These are phyloP conservation scores for Paraphoma sp. DNA, from an alignment of 2,329 filamentous ascomycete genomes.

Conservation along the genomic window DNA sequence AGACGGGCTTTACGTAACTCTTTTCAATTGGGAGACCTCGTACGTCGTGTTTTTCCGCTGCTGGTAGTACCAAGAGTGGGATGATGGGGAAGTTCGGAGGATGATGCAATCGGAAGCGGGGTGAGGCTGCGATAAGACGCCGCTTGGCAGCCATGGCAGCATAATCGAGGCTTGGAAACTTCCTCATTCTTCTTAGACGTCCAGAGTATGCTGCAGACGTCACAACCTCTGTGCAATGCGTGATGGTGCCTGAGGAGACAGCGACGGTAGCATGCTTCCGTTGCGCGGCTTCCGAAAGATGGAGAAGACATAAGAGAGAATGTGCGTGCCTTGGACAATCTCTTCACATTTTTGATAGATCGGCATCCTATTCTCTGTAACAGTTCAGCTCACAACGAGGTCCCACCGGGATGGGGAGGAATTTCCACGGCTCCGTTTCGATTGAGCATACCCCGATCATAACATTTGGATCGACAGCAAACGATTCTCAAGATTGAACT, in stretches of 20 bases:
- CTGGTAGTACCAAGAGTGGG: background rate
- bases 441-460: too few species aligned
- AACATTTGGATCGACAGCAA: too few species aligned
- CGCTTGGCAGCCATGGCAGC: constrained; percentile 17
- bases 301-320: background rate
- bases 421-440: too few species aligned
- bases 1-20: background rate
- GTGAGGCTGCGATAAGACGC: constrained; percentile 8
- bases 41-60: too few species aligned
- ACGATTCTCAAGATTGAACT: too few species aligned
- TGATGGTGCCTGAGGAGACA: background rate
- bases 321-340: background rate
- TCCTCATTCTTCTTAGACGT: constrained; percentile 2
- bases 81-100: background rate
- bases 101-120: constrained; percentile 2
- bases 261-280: background rate
- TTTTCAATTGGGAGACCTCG: background rate
- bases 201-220: background rate
- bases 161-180: constrained; percentile 3
- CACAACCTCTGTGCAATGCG: background rate
- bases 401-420: too few species aligned
- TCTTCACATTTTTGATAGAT: background rate
- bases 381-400: too few species aligned
- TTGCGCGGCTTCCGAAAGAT: background rate
- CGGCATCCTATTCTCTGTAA: too few species aligned